phyloP scores from a whole-genome alignment of 2,329 filamentous ascomycete genomes.

The Hortaea werneckii region DNA sequence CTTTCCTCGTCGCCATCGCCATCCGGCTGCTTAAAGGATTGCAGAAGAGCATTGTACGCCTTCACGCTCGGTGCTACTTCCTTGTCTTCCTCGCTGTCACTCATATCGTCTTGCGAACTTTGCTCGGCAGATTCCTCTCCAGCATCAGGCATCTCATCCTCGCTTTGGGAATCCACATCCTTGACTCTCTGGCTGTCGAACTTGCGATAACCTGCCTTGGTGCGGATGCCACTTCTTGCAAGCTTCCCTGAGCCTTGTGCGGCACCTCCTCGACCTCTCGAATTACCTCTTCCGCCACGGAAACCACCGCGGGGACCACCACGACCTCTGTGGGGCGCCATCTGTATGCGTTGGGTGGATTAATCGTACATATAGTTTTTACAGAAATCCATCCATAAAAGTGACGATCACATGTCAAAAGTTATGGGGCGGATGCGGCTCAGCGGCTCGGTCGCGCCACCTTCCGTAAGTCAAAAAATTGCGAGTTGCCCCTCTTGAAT shows the following conservation, averaged over 20 bases:
- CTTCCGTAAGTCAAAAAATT: not conserved
- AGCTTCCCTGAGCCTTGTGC: constrained; percentile 12
- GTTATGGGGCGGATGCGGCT: not conserved
- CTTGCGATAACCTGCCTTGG: constrained; percentile 22
- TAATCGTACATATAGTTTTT: not conserved
- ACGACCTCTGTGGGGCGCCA: constrained; percentile 8
- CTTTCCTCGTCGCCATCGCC: constrained; percentile 25
- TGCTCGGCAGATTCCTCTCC: constrained; percentile 14
- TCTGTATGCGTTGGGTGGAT: not conserved
- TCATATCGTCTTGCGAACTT: constrained; percentile 7
- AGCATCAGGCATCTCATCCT: constrained; percentile 11
- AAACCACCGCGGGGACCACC: constrained; percentile 19
- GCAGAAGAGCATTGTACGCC: constrained; percentile 48
- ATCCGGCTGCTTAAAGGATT: constrained; percentile 38
- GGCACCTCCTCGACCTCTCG: constrained; percentile 16
- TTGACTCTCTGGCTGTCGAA: constrained; percentile 26
- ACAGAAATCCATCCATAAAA: not conserved
- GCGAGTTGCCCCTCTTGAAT: not conserved
- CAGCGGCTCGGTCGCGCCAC: not conserved
- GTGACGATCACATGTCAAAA: not conserved
- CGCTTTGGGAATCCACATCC: constrained; percentile 20
- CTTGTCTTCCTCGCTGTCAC: constrained; percentile 23
- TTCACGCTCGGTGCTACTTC: constrained; percentile 19
- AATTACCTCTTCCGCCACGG: constrained; percentile 26
- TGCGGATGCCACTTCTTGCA: constrained; percentile 24